A percentile compares a stretch with the other conserved stretches of the same genome.
These are phyloP conservation scores for Alternaria triticina DNA, from an alignment of 2,329 filamentous ascomycete genomes.

Conservation along the genomic window DNA sequence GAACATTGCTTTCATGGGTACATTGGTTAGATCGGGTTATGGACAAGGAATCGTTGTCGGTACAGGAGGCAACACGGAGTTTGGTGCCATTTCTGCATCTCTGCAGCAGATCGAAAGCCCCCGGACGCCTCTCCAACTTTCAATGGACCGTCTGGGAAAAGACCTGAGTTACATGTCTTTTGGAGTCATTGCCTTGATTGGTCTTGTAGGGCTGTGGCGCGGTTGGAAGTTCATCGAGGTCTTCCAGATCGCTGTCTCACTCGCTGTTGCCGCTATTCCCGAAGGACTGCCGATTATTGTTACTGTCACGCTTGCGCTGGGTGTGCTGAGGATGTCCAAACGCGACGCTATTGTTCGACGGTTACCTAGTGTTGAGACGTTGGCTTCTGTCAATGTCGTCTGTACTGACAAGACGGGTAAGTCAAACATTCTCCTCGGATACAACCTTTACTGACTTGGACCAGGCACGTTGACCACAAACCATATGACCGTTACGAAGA, in stretches of 20 bases:
- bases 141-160: slow-evolving; percentile 96
- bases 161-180: slow-evolving; percentile 98
- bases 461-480: slow-evolving; percentile 90
- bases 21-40: slow-evolving; percentile 90
- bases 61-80: slow-evolving; percentile 91
- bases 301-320: slow-evolving; percentile 92
- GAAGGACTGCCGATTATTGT: slow-evolving; percentile 98
- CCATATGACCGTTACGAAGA: slow-evolving; percentile 95
- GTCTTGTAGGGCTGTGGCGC: slow-evolving; percentile 86
- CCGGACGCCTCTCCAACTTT: slow-evolving; percentile 88
- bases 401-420: slow-evolving; percentile 95
- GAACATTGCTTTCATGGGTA: slow-evolving; percentile 99
- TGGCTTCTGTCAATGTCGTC: slow-evolving; percentile 99
- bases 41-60: slow-evolving; percentile 97
- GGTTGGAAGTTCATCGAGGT: slow-evolving; percentile 91
- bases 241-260: slow-evolving; percentile 95
- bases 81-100: slow-evolving; percentile 93
- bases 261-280: slow-evolving; percentile 94
- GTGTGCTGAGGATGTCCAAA: slow-evolving; percentile 94
- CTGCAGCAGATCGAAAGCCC: slow-evolving; percentile 95
- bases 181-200: slow-evolving; percentile 90
- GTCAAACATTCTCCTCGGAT: not conserved
- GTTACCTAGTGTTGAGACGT: slow-evolving; percentile 94
- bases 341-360: slow-evolving; percentile 93
- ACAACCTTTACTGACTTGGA: not conserved